Conservation (phyloP, 768 basidiomycete species). For the Fistulinella prunicolor region DNA sequence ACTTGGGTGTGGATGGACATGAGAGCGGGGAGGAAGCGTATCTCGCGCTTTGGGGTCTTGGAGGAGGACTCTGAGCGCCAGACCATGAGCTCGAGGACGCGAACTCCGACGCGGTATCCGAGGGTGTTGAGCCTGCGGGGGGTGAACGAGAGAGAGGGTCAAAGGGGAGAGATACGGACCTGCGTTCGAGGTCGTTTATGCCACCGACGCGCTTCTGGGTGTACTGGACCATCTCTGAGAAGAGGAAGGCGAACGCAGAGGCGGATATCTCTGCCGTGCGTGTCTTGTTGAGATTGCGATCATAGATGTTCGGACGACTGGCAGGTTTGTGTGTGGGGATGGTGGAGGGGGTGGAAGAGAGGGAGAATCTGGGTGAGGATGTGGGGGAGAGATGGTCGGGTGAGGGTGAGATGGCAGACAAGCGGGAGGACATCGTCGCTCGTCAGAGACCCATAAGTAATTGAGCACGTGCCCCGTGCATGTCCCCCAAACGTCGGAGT, state of each 20-base stretch:
- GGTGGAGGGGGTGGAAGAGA: constrained; percentile 52
- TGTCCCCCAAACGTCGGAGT: not conserved
- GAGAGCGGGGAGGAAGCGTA: constrained; percentile 84
- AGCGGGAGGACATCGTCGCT: constrained; percentile 60
- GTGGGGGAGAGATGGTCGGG: constrained; percentile 53
- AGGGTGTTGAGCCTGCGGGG: constrained; percentile 75
- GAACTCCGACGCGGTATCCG: constrained; percentile 87
- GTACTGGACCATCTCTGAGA: constrained; percentile 93
- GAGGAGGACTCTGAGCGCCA: constrained; percentile 76
- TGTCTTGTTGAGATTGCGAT: constrained; percentile 85
- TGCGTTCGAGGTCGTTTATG: constrained; percentile 91
- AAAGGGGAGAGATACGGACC: constrained; percentile 46
- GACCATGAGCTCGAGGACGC: constrained; percentile 82
- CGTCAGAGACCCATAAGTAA: constrained; percentile 31
- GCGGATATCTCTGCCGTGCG: constrained; percentile 80
- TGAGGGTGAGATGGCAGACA: constrained; percentile 54
- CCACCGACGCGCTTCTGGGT: constrained; percentile 94
- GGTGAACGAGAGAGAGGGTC: not conserved
- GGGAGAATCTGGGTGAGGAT: constrained; percentile 64
- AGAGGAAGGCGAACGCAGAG: constrained; percentile 84
- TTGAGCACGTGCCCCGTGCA: not conserved
- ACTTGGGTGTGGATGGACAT: constrained; percentile 95
- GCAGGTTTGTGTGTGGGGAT: constrained; percentile 40
- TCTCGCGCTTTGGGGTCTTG: constrained; percentile 91
- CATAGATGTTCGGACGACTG: constrained; percentile 77